phyloP scores from a whole-genome alignment of 768 basidiomycete genomes.

The Phaffia tasmanica region DNA sequence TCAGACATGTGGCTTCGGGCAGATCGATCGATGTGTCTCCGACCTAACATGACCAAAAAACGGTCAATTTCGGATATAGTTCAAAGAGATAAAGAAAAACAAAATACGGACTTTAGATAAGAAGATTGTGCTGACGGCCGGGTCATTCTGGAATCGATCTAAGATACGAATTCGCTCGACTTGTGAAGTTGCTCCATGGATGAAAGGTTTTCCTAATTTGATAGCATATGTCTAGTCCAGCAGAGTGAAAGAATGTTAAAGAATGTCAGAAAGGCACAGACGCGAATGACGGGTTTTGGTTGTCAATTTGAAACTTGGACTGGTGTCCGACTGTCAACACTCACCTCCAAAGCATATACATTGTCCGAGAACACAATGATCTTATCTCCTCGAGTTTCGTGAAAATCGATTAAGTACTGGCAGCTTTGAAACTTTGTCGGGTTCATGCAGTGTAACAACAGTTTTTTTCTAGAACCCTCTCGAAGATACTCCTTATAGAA shows the following conservation, averaged over 20 bases:
- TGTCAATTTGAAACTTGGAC: not conserved
- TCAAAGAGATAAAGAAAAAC: not conserved
- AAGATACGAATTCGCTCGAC: conserved; percentile 90
- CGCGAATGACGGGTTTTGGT: not conserved
- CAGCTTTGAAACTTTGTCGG: conserved; percentile 99
- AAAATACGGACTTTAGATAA: conserved; percentile 65
- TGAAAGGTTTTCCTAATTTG: conserved; percentile 84
- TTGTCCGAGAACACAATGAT: conserved; percentile 99
- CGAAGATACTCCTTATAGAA: conserved; percentile 96
- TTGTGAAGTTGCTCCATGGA: conserved; percentile 90
- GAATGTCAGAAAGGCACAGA: conserved; percentile 7
- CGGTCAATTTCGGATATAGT: not conserved
- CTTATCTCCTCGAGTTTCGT: conserved; percentile 95
- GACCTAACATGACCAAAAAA: conserved; percentile 46
- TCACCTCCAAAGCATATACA: conserved; percentile 86
- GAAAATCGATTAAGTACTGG: conserved; percentile 95
- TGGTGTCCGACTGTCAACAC: conserved; percentile 24
- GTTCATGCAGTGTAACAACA: conserved; percentile 98
- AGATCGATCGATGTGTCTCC: conserved; percentile 98
- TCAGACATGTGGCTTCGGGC: conserved; percentile 96
- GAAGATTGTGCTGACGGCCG: conserved; percentile 94
- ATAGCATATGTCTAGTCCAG: conserved; percentile 64
- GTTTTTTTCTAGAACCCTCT: conserved; percentile 82
- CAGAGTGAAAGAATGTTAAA: not conserved
- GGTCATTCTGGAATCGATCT: conserved; percentile 89